Evolutionary conservation across 1,284 basidiomycete genomes (phyloP), one percentile per base, ranked within the genome.

Genomic region (Cerioporus squamosus): DNA sequence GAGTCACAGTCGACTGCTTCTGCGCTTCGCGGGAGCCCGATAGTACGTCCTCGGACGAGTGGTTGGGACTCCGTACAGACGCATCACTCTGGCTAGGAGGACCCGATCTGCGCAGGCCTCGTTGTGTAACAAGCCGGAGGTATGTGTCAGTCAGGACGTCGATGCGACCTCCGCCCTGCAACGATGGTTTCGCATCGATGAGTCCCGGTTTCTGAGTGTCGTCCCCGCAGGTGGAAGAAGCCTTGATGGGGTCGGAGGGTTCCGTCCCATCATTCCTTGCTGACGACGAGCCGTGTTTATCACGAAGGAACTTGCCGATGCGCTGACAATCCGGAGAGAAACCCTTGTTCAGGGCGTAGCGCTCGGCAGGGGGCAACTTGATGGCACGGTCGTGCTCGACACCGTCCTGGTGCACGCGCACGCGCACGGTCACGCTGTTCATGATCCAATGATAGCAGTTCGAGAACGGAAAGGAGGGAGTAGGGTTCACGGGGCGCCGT

Each of bases 391-490:
- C 18, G 15, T 40, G 6, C 14, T 40, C 39, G 14, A 40, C 5
- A 14, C 39, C 39, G 18, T 18, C 39, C 18, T 15, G 5, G 5
- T 18, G 39, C 39, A 55, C 26, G 38, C 57, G 57, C 9, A 61
- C 12, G 7, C 58, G 44, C 10, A 51, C 31, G 31, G 29, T 24
- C 33, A 42, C 29, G 39, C 53, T 51, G 10, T n/a, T 1, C 2
- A 44, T 40, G 26, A 54, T 26, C 60, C 60, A 62, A 33, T 62
- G 57, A 43, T 46, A 52, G 40, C 57, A 59, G 47, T 62, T 59
- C 4, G 24, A 18, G 50, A 59, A 48, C 39, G 60, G 57, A n/a
- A 62, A 62, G 20, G 42, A 20, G 0, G 48, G 42, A 1, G 39
- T 26, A 6, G 53, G 22, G 15, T 39, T 53, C 2, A 60, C 20